Base-by-base conservation (phyloP, 1,284 basidiomycete genomes). In the Meripilus lineatus region DNA sequence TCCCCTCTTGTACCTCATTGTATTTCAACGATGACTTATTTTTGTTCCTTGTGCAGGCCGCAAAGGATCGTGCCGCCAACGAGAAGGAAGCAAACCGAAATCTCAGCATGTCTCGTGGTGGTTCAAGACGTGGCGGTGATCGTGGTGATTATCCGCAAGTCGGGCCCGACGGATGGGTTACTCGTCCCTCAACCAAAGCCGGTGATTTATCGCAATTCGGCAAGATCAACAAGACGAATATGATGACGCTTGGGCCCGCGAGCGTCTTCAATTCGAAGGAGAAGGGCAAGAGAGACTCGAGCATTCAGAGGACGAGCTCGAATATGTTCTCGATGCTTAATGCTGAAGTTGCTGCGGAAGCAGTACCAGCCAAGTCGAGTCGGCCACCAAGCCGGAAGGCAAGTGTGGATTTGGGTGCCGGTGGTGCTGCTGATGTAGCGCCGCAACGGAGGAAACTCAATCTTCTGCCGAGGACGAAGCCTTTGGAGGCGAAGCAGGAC, bases 261-360 rank as follows among this genome's bases (percentile, higher is more conserved):
- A 87, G 84, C 48, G 82, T 93, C 30, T 92, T 91, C 60, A 71
- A 70, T 50, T 86, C 85, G 71, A 48, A 53, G 41, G 50, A 54
- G 41, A 86, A 59, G 43, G 57, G 55, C 49, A 86, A 87, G 65
- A 68, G 73, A 23, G 71, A 75, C 8, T 81, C 87, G 49, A 76
- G 86, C 3, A 67, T 93, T 13, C 84, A 89, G 5, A 79, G 92
- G 39, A 81, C 84, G 23, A 81, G 74, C 54, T 93, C 90, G 35
- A 96, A 95, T 67, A 94, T 93, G 87, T 94, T 94, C 71, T 82
- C 81, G 14, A 77, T 88, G 71, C 79, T 90, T 40, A 72, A 69
- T 49, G 54, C 68, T 23, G 79, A 79, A 46, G 71, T 77, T 20
- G 62, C 69, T 2, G 68, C 63, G 2, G 84, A 81, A 36, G 24